These are phyloP conservation scores for Rhizophagus sp. DNA, from an alignment of 192 early-diverging fungal genomes.

Conservation along the genomic window DNA sequence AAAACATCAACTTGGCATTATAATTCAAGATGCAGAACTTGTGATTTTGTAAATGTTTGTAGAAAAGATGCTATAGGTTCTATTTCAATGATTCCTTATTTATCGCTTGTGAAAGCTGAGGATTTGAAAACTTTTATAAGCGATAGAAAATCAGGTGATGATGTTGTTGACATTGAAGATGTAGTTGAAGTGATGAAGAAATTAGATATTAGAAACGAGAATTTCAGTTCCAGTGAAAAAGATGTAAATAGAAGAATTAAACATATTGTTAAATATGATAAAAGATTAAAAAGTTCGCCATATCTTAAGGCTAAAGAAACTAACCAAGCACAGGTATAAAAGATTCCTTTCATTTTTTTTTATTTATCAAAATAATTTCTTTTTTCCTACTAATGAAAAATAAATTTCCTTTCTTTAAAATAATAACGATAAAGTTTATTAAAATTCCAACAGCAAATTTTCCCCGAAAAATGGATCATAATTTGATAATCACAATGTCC, in stretches of 20 bases:
- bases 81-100: slow-evolving; percentile 24
- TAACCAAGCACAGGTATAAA: neutral
- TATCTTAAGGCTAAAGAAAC: neutral
- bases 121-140: slow-evolving; percentile 2
- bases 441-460: neutral
- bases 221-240: neutral
- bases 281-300: neutral
- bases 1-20: slow-evolving; percentile 15
- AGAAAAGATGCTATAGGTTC: slow-evolving; percentile 22
- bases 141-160: too few relatives aligned
- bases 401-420: too few relatives aligned
- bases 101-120: slow-evolving; percentile 21
- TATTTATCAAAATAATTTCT: neutral
- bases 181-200: neutral
- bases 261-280: slow-evolving; percentile 17
- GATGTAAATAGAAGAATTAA: neutral
- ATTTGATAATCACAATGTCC: slow-evolving; percentile 31
- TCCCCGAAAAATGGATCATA: slow-evolving; percentile 5
- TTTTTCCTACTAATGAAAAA: too few relatives aligned
- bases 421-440: slow-evolving; percentile 4
- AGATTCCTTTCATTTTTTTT: neutral
- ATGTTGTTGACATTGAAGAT: slow-evolving; percentile 2
- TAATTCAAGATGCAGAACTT: slow-evolving; percentile 31
- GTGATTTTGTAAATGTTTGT: slow-evolving; percentile 30
- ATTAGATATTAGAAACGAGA: neutral